Percentiles rank a stretch among this genome's conserved stretches.
Evolutionary conservation across 148 eudicot genomes (phyloP).

Genomic region (Rhododendron kiyosumense): DNA sequence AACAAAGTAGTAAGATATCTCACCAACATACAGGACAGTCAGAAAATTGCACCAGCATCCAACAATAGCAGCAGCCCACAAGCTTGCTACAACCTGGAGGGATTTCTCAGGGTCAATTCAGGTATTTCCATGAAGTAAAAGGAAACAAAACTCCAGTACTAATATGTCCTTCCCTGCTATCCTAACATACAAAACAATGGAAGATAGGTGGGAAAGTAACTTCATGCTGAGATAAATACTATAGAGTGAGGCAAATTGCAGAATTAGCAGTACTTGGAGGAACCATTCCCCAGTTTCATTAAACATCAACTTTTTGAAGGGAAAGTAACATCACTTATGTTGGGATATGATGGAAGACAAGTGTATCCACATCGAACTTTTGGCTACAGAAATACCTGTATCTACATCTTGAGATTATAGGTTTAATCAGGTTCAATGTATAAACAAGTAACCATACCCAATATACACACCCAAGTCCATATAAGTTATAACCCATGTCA

Average conservation of each 20-base stretch:
- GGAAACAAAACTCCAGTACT: background rate
- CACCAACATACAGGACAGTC: slow-evolving; percentile 77
- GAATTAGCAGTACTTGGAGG: background rate
- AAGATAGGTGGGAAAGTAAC: background rate
- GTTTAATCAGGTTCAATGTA: background rate
- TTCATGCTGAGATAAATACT: background rate
- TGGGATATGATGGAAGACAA: background rate
- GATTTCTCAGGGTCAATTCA: slow-evolving; percentile 2
- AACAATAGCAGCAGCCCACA: slow-evolving; percentile 67
- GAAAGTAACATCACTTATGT: background rate
- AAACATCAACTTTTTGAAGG: background rate
- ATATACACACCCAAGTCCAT: background rate
- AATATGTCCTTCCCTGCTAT: background rate
- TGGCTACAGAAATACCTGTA: background rate
- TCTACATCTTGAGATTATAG: background rate
- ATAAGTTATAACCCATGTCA: background rate
- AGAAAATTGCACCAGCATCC: slow-evolving; percentile 87
- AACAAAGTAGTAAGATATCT: slow-evolving; percentile 11
- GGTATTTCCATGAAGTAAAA: background rate
- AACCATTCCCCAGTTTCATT: background rate
- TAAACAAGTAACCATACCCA: background rate
- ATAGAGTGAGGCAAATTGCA: background rate
- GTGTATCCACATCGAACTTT: background rate
- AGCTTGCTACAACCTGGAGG: slow-evolving; percentile 47
- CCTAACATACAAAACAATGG: background rate